Conservation (phyloP, 1,139 yeast genomes). For the Candida buenavistaensis region DNA sequence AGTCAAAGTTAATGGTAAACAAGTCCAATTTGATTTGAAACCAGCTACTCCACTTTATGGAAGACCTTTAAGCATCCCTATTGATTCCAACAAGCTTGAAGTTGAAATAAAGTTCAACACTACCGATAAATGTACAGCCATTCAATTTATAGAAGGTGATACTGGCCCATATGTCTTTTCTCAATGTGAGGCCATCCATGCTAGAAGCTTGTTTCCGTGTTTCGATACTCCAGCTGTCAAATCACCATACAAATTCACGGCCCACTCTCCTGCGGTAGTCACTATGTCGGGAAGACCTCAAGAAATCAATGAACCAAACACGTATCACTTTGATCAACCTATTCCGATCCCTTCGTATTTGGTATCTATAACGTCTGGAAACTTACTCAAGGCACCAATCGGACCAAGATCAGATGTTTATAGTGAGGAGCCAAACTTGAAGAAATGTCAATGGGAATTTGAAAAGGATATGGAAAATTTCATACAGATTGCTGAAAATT, state of each 20-base stretch:
- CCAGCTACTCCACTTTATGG: constrained; percentile 31
- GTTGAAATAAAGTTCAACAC: constrained; percentile 29
- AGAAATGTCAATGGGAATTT: constrained; percentile 37
- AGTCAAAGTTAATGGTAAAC: constrained; percentile 24
- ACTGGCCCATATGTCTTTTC: constrained; percentile 41
- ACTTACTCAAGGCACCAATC: constrained; percentile 28
- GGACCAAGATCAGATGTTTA: constrained; percentile 38
- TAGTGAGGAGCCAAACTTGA: constrained; percentile 27
- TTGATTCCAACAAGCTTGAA: constrained; percentile 11
- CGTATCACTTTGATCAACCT: constrained; percentile 31
- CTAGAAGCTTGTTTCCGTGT: constrained; percentile 43
- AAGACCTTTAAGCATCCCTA: constrained; percentile 27
- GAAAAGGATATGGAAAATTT: constrained; percentile 38
- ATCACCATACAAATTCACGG: constrained; percentile 30
- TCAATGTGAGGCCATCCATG: constrained; percentile 47
- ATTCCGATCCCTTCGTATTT: constrained; percentile 39
- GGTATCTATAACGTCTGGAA: constrained; percentile 38
- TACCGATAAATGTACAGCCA: constrained; percentile 38
- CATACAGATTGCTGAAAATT: constrained; percentile 32
- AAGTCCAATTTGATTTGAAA: constrained; percentile 18
- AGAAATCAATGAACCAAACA: constrained; percentile 8
- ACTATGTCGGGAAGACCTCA: constrained; percentile 41
- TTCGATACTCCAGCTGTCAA: constrained; percentile 46
- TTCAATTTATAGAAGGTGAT: constrained; percentile 41
- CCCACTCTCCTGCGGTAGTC: constrained; percentile 30